Evolutionary conservation across 2,329 filamentous ascomycete genomes (phyloP), one percentile per base, ranked within the genome.

Genomic region (Aspergillus thermomutatus): DNA sequence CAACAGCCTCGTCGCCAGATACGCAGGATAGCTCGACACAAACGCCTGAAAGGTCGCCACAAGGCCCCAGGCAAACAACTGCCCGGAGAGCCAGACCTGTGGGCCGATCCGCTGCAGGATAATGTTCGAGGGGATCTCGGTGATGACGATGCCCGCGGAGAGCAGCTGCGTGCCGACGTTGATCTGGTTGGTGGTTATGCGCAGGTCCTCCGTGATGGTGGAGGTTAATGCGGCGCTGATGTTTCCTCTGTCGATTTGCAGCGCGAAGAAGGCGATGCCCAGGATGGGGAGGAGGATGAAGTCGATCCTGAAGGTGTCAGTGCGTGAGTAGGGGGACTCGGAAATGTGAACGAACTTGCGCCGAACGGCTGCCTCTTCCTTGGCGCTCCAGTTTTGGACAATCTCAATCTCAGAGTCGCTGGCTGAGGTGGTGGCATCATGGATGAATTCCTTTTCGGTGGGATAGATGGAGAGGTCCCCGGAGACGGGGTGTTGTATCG

Each of bases 31-130:
- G 40, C 71, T 77, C 28, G 70, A 72, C 52, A 80, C 75, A 63
- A 82, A 85, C 3, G 80, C 77, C 63, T 85, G 82, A 62, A 84
- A 83, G 0, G 80, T 82, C 25, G 76, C 79, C 52, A 84, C 80
- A 19, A 77, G 72, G 4, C 82, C 82, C 72, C 75, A 84, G 43
- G 81, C 73, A 60, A 83, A 80, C 21, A 84, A 68, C 63, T 84
- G 81, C 0, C 77, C 71, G 0, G 81, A 79, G 1, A 84, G 71
- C 82, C 82, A 84, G 49, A 76, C 76, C n/a, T 77, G 77, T 1
- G 82, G 81, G 6, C 79, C 79, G 6, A 82, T 74, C 68, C 80
- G 81, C 27, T 77, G 74, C 37, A 82, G 69, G 68, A 85, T 81
- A 57, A 84, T 75, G 53, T 75, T 77, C 1, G 82, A 83, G 1